These are phyloP conservation scores for Rubroboletus pulcherrimus DNA, from an alignment of 768 basidiomycete genomes.

Conservation along the genomic window DNA sequence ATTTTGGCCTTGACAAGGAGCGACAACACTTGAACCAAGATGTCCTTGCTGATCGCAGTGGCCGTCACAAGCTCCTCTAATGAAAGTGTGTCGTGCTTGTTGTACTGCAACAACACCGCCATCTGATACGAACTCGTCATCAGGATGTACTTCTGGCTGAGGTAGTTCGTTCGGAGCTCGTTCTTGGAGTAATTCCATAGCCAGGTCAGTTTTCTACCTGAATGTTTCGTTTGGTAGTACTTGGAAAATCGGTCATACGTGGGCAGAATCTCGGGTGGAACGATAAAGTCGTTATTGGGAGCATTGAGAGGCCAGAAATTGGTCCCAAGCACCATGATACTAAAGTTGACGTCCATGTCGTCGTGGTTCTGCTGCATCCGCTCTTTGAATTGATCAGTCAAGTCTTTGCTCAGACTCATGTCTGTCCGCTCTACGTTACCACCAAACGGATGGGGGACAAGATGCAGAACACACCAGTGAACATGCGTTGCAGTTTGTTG, in stretches of 20 bases:
- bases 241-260: conserved; percentile 89
- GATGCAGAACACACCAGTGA: conserved; percentile 63
- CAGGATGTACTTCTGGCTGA: conserved; percentile 92
- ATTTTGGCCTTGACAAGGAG: conserved; percentile 87
- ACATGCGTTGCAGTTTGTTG: conserved; percentile 94
- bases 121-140: conserved; percentile 95
- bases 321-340: conserved; percentile 89
- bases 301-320: conserved; percentile 94
- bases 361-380: conserved; percentile 85
- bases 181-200: conserved; percentile 98
- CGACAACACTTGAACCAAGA: conserved; percentile 59
- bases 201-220: conserved; percentile 95
- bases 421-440: conserved; percentile 46
- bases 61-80: conserved; percentile 75
- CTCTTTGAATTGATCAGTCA: conserved; percentile 92
- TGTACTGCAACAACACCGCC: conserved; percentile 93
- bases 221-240: conserved; percentile 93
- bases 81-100: conserved; percentile 82
- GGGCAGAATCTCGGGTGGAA: conserved; percentile 81
- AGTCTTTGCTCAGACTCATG: conserved; percentile 91
- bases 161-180: conserved; percentile 90
- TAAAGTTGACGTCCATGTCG: conserved; percentile 87
- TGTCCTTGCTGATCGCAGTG: conserved; percentile 77
- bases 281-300: conserved; percentile 79
- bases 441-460: neutral